Base-by-base conservation (phyloP, 164 flowering plant species). In the Magnolia sinica region DNA sequence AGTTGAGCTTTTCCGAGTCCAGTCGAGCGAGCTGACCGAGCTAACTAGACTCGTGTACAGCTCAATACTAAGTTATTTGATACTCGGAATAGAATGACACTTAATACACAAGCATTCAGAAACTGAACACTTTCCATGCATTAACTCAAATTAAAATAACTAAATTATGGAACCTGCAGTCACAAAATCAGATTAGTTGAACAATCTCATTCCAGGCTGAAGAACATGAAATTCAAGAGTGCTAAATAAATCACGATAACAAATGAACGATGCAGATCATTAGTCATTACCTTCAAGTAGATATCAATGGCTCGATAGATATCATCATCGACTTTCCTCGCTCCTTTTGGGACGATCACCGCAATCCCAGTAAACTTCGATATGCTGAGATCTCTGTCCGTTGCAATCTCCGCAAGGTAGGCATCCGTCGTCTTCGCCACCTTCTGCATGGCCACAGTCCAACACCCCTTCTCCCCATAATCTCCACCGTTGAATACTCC, bases 301-400 rank as follows among this genome's bases (percentile, higher is more conserved):
- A 95, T 95, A 75, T 95, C 98, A 22, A 89, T 80, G 51, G 97
- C 97, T 3, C 97, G 81, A 64, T 95, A 93, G 16, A 95, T 89
- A 87, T 95, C 97, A 78, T 95, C 98, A 23, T 95, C 97, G 0
- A 87, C 85, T 68, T 88, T 88, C 59, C 97, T 82, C 0, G 96
- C 91, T 0, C 50, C 81, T 78, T 91, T 93, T 1, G 95, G 97
- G 7, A 93, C 82, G 58, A 95, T 84, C 75, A 80, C 86, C 0
- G 98, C 97, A 71, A 95, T 91, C 49, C 95, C 95, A 63, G 91
- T 95, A 83, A 95, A 95, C 84, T 91, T 92, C 3, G 94, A 90
- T 65, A 93, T 93, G 76, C 86, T 85, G 2, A 95, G 87, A 0
- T 91, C 92, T 0, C 70, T 72, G 61, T 78, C 84, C 10, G 91